Evolutionary conservation across 129 eudicot species (phyloP).

Genomic region (Lactuca sativa): DNA sequence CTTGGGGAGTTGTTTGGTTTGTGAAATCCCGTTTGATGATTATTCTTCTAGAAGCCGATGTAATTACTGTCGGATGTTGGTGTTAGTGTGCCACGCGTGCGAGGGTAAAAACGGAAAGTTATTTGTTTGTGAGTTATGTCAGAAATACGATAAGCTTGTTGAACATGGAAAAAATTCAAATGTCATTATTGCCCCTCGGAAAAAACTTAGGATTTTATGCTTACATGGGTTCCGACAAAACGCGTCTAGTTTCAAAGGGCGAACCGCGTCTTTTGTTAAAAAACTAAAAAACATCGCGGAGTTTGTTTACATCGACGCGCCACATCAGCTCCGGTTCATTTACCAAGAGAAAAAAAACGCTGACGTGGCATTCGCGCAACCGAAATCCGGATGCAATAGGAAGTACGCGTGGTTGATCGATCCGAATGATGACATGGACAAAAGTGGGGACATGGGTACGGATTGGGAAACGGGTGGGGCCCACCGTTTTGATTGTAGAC

Average conservation of each 20-base stretch:
- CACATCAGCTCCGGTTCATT: slow-evolving; percentile 73
- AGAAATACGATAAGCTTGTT: slow-evolving; percentile 49
- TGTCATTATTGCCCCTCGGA: slow-evolving; percentile 31
- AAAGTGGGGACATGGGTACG: slow-evolving; percentile 18
- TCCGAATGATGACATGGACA: slow-evolving; percentile 30
- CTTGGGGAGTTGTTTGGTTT: slow-evolving; percentile 69
- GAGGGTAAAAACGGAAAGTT: slow-evolving; percentile 36
- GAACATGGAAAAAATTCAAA: slow-evolving; percentile 24
- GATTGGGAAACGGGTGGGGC: slow-evolving; percentile 59
- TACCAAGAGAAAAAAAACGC: slow-evolving; percentile 45
- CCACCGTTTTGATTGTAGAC: slow-evolving; percentile 67
- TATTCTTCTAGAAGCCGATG: slow-evolving; percentile 84
- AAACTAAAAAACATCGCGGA: slow-evolving; percentile 84
- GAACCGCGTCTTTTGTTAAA: slow-evolving; percentile 79
- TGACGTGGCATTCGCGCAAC: slow-evolving; percentile 7
- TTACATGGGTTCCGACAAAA: slow-evolving; percentile 96
- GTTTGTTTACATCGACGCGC: slow-evolving; percentile 75
- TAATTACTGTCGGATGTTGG: slow-evolving; percentile 87
- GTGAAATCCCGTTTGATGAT: slow-evolving; percentile 69
- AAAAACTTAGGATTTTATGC: slow-evolving; percentile 76
- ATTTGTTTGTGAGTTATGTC: slow-evolving; percentile 84
- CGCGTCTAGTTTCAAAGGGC: slow-evolving; percentile 92
- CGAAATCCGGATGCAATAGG: slow-evolving; percentile 46
- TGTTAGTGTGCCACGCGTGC: slow-evolving; percentile 69
- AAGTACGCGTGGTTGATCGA: slow-evolving; percentile 82